These are phyloP conservation scores for Tetrapisispora arboricola DNA, from an alignment of 805 yeast species.

Conservation along the genomic window DNA sequence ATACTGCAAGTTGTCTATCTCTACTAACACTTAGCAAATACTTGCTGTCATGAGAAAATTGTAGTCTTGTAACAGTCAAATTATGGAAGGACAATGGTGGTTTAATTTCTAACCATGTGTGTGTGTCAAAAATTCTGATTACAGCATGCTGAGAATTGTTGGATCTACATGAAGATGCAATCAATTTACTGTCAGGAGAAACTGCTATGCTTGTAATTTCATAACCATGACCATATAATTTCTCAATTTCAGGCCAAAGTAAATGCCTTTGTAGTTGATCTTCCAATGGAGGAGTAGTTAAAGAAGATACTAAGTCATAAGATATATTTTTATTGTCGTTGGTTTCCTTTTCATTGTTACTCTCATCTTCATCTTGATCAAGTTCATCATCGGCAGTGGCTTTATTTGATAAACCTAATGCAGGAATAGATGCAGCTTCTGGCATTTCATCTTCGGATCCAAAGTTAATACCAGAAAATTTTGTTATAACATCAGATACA, in stretches of 20 bases:
- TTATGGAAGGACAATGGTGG: conserved; percentile 58
- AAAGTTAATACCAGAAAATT: conserved; percentile 38
- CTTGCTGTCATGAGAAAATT: conserved; percentile 59
- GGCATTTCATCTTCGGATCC: conserved; percentile 39
- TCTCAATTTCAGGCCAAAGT: conserved; percentile 90
- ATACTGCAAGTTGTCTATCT: conserved; percentile 76
- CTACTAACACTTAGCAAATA: conserved; percentile 72
- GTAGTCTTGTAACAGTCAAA: conserved; percentile 74
- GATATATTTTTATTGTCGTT: conserved; percentile 32
- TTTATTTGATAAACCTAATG: conserved; percentile 85
- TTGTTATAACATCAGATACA: conserved; percentile 51
- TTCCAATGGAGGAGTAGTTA: conserved; percentile 67
- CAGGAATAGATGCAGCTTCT: conserved; percentile 84
- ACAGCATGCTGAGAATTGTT: conserved; percentile 79
- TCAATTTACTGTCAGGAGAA: conserved; percentile 47
- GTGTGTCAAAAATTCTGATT: conserved; percentile 59
- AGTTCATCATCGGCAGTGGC: conserved; percentile 47
- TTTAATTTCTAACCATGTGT: conserved; percentile 50
- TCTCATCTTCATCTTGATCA: conserved; percentile 34
- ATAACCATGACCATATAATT: conserved; percentile 94
- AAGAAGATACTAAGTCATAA: conserved; percentile 36
- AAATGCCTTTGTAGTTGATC: conserved; percentile 87
- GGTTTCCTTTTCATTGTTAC: conserved; percentile 18
- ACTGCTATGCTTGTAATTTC: conserved; percentile 76
- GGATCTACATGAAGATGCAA: conserved; percentile 90